phyloP scores from a whole-genome alignment of 2,329 filamentous ascomycete species.

The Microsporum canis region DNA sequence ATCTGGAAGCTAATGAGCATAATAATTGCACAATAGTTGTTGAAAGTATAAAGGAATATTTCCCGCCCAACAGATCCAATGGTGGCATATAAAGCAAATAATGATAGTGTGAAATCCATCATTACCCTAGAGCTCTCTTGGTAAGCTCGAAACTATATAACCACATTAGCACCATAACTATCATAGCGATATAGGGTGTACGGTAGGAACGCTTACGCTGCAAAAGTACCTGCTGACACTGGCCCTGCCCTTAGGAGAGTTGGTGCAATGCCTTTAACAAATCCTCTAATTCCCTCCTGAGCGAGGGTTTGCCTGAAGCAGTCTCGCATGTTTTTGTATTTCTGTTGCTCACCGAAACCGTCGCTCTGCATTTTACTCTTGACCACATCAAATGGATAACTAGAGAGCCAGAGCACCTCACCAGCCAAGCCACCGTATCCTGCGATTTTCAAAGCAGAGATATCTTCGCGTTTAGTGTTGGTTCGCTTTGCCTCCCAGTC shows the following conservation, averaged over 20 bases:
- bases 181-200: neutral
- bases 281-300: slow-evolving; percentile 65
- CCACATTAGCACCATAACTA: slow-evolving; percentile 10
- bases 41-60: neutral
- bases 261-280: slow-evolving; percentile 90
- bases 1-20: neutral
- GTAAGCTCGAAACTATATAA: slow-evolving; percentile 34
- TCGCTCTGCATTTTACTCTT: slow-evolving; percentile 99
- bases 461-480: slow-evolving; percentile 59
- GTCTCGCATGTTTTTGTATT: slow-evolving; percentile 73
- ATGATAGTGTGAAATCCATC: neutral
- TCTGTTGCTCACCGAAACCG: slow-evolving; percentile 62
- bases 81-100: neutral
- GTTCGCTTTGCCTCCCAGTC: slow-evolving; percentile 74
- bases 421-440: slow-evolving; percentile 87
- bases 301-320: slow-evolving; percentile 76
- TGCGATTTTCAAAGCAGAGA: slow-evolving; percentile 76
- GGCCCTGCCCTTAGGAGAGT: slow-evolving; percentile 93
- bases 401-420: slow-evolving; percentile 83
- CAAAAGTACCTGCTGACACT: slow-evolving; percentile 94
- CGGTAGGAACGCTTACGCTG: slow-evolving; percentile 43
- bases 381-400: slow-evolving; percentile 92
- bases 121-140: slow-evolving; percentile 37
- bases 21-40: neutral
- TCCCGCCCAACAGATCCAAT: neutral